Conservation (phyloP, 768 basidiomycete species). For the Pleurotus tuber-regium region DNA sequence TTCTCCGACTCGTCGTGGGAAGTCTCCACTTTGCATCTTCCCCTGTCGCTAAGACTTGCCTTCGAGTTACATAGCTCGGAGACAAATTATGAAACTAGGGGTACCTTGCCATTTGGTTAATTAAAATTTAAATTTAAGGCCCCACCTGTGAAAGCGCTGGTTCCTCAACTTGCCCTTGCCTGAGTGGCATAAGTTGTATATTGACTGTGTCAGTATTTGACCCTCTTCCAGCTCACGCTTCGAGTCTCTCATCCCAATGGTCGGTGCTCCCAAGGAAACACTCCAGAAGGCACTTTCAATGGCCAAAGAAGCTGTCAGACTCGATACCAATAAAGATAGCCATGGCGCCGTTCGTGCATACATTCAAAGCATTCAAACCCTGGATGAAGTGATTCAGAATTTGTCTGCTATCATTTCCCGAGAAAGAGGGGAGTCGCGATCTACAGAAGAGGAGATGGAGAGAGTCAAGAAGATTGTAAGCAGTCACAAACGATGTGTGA, state of each 20-base stretch:
- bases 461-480: constrained; percentile 2
- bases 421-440: not conserved
- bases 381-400: constrained; percentile 1
- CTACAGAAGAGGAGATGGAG: not conserved
- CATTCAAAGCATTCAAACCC: constrained; percentile 1
- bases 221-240: no score
- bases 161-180: no score
- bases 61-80: not conserved
- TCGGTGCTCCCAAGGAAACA: constrained; percentile 3
- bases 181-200: no score
- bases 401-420: not conserved
- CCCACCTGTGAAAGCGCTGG: no score
- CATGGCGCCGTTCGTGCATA: constrained; percentile 7
- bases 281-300: constrained; percentile 3
- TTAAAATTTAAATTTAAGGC: not conserved
- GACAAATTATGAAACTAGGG: no score
- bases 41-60: not conserved
- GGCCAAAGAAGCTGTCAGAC: constrained; percentile 5
- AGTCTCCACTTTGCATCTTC: not conserved
- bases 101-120: not conserved
- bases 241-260: not conserved
- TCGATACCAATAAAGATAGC: constrained; percentile 5
- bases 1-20: constrained; percentile 4
- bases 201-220: no score
- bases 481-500: no score